A percentile compares a stretch with the other conserved stretches of the same genome.
Conservation (phyloP, 108 stramenopile genomes). For the Discostella stelligeroides region DNA sequence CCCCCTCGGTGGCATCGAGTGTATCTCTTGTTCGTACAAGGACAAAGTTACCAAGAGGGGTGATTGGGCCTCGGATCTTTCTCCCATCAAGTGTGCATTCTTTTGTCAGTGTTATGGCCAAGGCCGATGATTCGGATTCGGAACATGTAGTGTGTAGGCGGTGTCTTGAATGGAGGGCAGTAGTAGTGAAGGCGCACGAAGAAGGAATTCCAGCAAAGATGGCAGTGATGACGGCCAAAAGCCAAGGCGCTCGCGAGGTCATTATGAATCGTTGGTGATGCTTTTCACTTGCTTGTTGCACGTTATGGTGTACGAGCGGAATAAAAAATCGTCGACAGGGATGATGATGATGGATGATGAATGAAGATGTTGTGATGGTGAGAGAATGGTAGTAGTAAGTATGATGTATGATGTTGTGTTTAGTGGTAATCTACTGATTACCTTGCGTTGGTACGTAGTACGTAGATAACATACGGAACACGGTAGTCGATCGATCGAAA, state of each 20-base stretch:
- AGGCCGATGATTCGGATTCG: not conserved
- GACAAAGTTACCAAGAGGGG: constrained; percentile 85
- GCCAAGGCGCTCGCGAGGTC: not conserved
- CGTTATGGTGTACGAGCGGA: too few relatives aligned
- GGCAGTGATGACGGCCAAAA: constrained; percentile 11
- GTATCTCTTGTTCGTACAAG: constrained; percentile 86
- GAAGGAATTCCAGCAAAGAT: constrained; percentile 19
- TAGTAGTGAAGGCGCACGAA: constrained; percentile 17
- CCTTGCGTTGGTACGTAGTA: too few relatives aligned
- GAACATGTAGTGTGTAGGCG: not conserved
- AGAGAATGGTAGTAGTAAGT: too few relatives aligned
- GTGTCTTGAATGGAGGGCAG: too few relatives aligned
- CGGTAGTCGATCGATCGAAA: too few relatives aligned
- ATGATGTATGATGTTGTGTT: too few relatives aligned
- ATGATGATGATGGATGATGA: too few relatives aligned
- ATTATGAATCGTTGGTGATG: not conserved
- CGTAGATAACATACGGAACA: too few relatives aligned
- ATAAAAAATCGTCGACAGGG: too few relatives aligned
- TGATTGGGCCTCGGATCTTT: constrained; percentile 80
- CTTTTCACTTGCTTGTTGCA: too few relatives aligned
- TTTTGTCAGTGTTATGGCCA: constrained; percentile 17
- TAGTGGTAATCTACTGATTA: too few relatives aligned
- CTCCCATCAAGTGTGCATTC: constrained; percentile 68
- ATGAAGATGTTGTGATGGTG: too few relatives aligned
- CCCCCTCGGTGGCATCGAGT: constrained; percentile 87